Percentiles rank a stretch among this genome's conserved stretches.
Conservation (phyloP, 495 filamentous ascomycete species). For the Trypethelium eluteriae region DNA sequence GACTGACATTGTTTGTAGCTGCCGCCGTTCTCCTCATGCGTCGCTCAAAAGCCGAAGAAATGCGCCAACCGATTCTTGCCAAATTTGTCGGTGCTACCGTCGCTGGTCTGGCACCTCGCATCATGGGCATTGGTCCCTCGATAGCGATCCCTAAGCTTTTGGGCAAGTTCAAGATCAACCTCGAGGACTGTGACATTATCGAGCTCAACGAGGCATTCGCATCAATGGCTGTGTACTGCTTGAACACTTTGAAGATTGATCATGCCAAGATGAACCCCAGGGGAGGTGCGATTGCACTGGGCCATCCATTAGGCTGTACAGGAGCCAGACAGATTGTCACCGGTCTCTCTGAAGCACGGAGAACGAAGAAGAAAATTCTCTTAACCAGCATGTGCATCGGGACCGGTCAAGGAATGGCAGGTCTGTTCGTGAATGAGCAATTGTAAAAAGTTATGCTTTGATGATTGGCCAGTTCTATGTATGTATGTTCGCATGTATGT, state of each 20-base stretch:
- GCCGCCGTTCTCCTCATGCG: slow-evolving; percentile 90
- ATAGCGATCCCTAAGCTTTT: slow-evolving; percentile 93
- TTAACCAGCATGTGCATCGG: slow-evolving; percentile 40
- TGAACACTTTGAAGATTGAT: slow-evolving; percentile 67
- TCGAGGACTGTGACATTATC: slow-evolving; percentile 78
- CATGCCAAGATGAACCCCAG: slow-evolving; percentile 81
- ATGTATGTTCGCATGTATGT: not conserved
- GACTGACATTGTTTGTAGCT: slow-evolving; percentile 39
- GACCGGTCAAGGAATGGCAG: slow-evolving; percentile 36
- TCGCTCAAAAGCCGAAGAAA: slow-evolving; percentile 75
- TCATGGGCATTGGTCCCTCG: slow-evolving; percentile 96
- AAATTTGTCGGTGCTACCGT: slow-evolving; percentile 93
- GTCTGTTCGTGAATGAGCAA: slow-evolving; percentile 38
- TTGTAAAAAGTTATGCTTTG: slow-evolving; percentile 17
- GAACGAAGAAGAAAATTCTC: slow-evolving; percentile 40
- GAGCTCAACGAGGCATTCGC: slow-evolving; percentile 98
- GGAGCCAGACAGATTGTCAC: slow-evolving; percentile 76
- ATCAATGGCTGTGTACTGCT: slow-evolving; percentile 92
- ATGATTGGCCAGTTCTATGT: not conserved
- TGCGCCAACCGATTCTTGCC: slow-evolving; percentile 84
- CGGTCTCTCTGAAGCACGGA: slow-evolving; percentile 61
- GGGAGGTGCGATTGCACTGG: slow-evolving; percentile 86
- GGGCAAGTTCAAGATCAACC: slow-evolving; percentile 64
- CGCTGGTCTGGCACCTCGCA: slow-evolving; percentile 77
- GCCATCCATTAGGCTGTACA: slow-evolving; percentile 88